A percentile compares a stretch with the other conserved stretches of the same genome.
Evolutionary conservation across 2,329 filamentous ascomycete genomes (phyloP).

Genomic region (Teratosphaeria gauchensis): DNA sequence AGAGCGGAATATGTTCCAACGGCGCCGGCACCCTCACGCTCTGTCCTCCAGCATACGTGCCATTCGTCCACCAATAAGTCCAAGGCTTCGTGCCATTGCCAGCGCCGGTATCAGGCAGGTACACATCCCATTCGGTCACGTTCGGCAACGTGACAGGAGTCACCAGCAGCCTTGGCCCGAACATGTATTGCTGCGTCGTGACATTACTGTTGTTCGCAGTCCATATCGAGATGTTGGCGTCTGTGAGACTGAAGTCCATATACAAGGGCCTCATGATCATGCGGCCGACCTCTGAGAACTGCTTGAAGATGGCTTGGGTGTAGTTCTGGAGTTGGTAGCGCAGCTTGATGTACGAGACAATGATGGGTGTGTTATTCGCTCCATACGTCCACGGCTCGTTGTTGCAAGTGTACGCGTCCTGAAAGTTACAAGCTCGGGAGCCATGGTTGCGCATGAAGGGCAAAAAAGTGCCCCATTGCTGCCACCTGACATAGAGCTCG

Average conservation of each 20-base stretch:
- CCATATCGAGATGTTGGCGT: conserved; percentile 15
- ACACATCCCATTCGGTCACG: conserved; percentile 28
- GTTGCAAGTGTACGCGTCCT: conserved; percentile 28
- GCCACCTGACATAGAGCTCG: conserved; percentile 24
- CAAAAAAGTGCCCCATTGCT: conserved; percentile 24
- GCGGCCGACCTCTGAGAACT: conserved; percentile 24
- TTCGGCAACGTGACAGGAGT: conserved; percentile 29
- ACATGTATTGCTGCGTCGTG: conserved; percentile 33
- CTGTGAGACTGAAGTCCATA: conserved; percentile 29
- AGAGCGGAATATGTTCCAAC: conserved; percentile 22
- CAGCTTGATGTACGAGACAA: conserved; percentile 21
- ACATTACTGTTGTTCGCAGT: conserved; percentile 24
- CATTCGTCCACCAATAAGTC: conserved; percentile 34
- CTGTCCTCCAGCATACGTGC: conserved; percentile 30
- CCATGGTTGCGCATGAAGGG: conserved; percentile 26
- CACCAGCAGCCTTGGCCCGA: conserved; percentile 28
- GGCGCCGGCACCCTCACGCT: conserved; percentile 19
- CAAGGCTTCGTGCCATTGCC: conserved; percentile 21
- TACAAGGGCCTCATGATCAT: conserved; percentile 31
- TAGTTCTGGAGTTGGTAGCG: conserved; percentile 22
- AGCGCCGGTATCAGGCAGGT: conserved; percentile 23
- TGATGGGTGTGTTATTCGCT: conserved; percentile 19
- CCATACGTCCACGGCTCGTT: conserved; percentile 27
- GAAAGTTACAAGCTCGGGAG: conserved; percentile 18
- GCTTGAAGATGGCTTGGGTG: conserved; percentile 24